Conservation (phyloP, 352 stramenopile genomes). For the Aphanomyces stellatus region DNA sequence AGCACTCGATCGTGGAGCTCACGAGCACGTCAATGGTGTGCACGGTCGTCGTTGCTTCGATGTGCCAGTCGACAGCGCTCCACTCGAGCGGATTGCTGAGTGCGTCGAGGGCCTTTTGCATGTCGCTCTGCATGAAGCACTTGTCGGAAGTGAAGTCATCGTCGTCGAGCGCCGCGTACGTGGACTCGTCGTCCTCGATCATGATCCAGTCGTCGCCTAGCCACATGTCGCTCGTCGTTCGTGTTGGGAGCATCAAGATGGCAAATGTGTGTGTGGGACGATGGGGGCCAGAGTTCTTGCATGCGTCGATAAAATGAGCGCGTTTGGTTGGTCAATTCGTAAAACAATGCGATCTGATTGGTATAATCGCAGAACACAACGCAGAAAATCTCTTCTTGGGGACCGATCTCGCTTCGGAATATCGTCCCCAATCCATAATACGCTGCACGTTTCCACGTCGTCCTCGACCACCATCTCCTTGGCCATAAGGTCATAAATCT, state of each 20-base stretch:
- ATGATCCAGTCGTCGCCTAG: conserved; percentile 1
- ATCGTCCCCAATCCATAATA: too few species aligned
- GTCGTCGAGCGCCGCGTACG: neutral
- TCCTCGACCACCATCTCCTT: too few species aligned
- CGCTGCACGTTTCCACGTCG: too few species aligned
- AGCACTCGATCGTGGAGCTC: neutral
- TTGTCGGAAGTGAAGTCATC: neutral
- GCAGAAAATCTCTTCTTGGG: too few species aligned
- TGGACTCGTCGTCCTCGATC: neutral
- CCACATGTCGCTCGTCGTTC: too few species aligned
- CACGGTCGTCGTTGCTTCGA: neutral
- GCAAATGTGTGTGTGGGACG: too few species aligned
- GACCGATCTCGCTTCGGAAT: too few species aligned
- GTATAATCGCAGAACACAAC: too few species aligned
- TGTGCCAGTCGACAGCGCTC: neutral
- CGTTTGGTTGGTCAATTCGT: neutral
- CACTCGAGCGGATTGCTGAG: too few species aligned
- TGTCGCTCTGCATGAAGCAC: neutral
- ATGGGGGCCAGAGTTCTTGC: too few species aligned
- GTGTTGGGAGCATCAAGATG: too few species aligned
- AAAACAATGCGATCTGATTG: neutral
- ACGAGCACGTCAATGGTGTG: neutral
- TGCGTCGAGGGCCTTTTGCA: neutral
- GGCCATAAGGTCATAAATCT: too few species aligned
- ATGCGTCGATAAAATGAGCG: neutral